phyloP scores from a whole-genome alignment of 2,329 filamentous ascomycete genomes.

The Talaromyces piceae region DNA sequence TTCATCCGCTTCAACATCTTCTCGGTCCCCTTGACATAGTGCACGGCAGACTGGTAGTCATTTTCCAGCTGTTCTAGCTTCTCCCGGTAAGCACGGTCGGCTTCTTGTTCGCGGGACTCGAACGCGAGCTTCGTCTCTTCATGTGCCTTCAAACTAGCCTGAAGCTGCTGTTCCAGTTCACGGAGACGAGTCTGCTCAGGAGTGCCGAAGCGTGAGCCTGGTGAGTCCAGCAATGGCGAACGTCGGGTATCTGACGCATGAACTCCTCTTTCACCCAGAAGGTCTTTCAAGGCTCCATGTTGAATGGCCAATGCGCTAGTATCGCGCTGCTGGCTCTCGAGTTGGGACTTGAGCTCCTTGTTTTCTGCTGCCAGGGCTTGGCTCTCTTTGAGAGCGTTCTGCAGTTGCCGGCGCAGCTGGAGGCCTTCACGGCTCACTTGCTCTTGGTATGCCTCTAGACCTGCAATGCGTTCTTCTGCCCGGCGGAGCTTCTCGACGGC shows the following conservation, averaged over 20 bases:
- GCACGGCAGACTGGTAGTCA: conserved; percentile 94
- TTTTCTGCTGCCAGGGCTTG: conserved; percentile 75
- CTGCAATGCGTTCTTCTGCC: conserved; percentile 93
- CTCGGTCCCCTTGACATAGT: conserved; percentile 96
- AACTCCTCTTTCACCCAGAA: conserved; percentile 81
- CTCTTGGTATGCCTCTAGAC: conserved; percentile 93
- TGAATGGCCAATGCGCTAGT: conserved; percentile 90
- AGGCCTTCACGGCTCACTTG: conserved; percentile 92
- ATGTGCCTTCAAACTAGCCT: conserved; percentile 67
- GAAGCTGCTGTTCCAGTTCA: conserved; percentile 83
- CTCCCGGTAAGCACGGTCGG: conserved; percentile 83
- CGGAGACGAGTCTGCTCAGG: conserved; percentile 72
- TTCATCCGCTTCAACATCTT: conserved; percentile 99
- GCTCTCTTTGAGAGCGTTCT: conserved; percentile 72
- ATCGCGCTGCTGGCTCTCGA: conserved; percentile 82
- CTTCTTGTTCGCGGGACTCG: conserved; percentile 73
- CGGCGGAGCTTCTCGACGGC: conserved; percentile 83
- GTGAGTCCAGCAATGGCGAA: conserved; percentile 64
- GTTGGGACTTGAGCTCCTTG: conserved; percentile 70
- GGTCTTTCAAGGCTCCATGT: conserved; percentile 86
- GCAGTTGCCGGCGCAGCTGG: conserved; percentile 80
- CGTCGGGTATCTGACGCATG: conserved; percentile 64
- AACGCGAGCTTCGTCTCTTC: conserved; percentile 76
- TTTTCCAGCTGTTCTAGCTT: conserved; percentile 91
- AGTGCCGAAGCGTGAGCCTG: conserved; percentile 64